Evolutionary conservation across 2,329 filamentous ascomycete genomes (phyloP), one percentile per base, ranked within the genome.

Genomic region (Botryosphaeria dothidea): DNA sequence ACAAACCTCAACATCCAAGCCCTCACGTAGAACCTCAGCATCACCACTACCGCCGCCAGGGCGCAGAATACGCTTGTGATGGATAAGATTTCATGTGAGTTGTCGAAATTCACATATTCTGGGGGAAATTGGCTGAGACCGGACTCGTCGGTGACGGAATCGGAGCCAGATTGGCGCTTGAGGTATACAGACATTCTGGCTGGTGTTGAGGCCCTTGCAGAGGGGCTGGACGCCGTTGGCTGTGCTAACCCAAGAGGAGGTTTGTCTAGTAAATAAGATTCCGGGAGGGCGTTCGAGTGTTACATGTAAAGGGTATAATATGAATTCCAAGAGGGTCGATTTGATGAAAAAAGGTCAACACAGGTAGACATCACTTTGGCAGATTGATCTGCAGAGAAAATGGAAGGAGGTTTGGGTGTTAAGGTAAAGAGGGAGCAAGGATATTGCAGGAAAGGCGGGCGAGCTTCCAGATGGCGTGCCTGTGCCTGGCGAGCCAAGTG

Each of bases 1-100:
- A 82, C 75, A 29, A 80, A 81, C 25, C 78, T 81, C 49, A 86
- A 76, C 71, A 85, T 79, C 11, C 71, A 69, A 2, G 78, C 27
- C 11, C 84, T 78, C 27, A 85, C 84, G 65, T 82, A 83, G 36
- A 80, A 70, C 31, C 82, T 78, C n/a, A 80, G 70, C 4, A 77
- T 6, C 1, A 83, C 79, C 1, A 76, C 71, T 9, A 82, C 56
- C 0, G 77, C 69, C 1, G 81, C 78, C 13, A 78, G 46, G 0
- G 72, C 69, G 15, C 79, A 78, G 54, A 82, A 74, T 1, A 77
- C 65, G 9, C 78, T 69, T 1, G 79, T 79, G 11, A 80, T 78
- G 1, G 74, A 74, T 13, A 84, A 71, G n/a, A 84, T 79, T 13
- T 72, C 68, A 11, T 69, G 68, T 0, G 74, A 73, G 62, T 77